These are phyloP conservation scores for Hypoxylon sp. DNA, from an alignment of 2,329 filamentous ascomycete species.

Conservation along the genomic window DNA sequence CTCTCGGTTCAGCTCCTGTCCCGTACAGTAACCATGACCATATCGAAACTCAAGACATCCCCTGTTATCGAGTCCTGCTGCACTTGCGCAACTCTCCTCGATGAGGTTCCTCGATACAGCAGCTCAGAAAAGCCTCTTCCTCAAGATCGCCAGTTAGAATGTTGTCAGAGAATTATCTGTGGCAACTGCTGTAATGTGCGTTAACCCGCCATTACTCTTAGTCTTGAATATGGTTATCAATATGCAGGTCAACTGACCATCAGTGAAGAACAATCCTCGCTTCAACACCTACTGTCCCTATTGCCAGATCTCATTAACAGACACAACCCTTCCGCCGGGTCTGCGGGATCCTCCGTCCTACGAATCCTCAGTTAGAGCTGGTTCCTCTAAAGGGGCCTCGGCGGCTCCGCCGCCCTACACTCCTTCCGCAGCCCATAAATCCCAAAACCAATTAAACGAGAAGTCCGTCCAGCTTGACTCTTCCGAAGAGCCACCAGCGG, in stretches of 20 bases:
- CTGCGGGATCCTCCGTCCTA: constrained; percentile 79
- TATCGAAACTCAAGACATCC: constrained; percentile 36
- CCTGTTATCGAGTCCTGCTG: constrained; percentile 69
- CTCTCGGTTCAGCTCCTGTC: not conserved
- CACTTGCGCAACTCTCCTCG: constrained; percentile 76
- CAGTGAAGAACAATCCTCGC: constrained; percentile 71
- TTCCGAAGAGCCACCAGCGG: constrained; percentile 58
- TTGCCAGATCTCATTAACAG: constrained; percentile 76
- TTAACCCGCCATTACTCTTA: constrained; percentile 31
- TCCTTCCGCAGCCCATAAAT: constrained; percentile 46
- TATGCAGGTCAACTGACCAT: constrained; percentile 29
- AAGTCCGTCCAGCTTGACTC: constrained; percentile 51
- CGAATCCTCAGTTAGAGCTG: constrained; percentile 58
- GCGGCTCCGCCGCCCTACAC: constrained; percentile 61
- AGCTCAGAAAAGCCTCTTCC: constrained; percentile 73
- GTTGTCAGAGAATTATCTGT: constrained; percentile 81
- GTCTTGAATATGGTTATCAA: constrained; percentile 4
- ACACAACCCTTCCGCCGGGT: constrained; percentile 71
- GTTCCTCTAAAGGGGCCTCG: constrained; percentile 44
- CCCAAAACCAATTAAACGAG: constrained; percentile 43
- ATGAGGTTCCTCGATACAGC: constrained; percentile 66
- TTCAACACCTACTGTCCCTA: constrained; percentile 80
- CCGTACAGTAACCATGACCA: constrained; percentile 43
- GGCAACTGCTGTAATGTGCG: constrained; percentile 75
- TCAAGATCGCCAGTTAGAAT: constrained; percentile 73